These are phyloP conservation scores for Suillus discolor DNA, from an alignment of 768 basidiomycete genomes.

Conservation along the genomic window DNA sequence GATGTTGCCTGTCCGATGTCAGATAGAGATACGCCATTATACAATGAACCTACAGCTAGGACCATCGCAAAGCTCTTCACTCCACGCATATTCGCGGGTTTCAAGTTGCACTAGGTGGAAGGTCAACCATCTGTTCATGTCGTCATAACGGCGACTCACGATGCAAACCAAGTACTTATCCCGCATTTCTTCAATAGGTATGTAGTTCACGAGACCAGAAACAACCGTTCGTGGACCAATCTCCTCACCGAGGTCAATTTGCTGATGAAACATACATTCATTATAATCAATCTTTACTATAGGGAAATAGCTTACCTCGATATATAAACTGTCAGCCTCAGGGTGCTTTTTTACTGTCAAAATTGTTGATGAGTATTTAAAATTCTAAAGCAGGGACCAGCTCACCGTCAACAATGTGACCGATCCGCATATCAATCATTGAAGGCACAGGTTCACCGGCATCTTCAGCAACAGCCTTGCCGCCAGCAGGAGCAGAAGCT, in stretches of 20 bases:
- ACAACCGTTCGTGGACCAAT: constrained; percentile 95
- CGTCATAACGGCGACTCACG: constrained; percentile 43
- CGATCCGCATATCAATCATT: constrained; percentile 97
- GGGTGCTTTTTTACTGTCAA: constrained; percentile 88
- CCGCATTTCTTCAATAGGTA: constrained; percentile 92
- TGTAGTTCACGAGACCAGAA: constrained; percentile 95
- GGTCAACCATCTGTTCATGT: constrained; percentile 1
- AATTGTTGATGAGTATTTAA: background rate
- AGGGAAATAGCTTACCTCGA: constrained; percentile 61
- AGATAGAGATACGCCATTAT: background rate
- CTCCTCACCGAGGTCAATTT: constrained; percentile 96
- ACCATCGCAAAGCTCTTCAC: constrained; percentile 99
- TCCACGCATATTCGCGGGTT: constrained; percentile 96
- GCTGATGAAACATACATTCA: constrained; percentile 43
- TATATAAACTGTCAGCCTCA: constrained; percentile 96
- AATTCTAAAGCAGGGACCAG: constrained; percentile 7
- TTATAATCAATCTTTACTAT: constrained; percentile 1
- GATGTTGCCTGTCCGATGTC: constrained; percentile 68
- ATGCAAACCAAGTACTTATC: constrained; percentile 83
- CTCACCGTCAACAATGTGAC: constrained; percentile 88
- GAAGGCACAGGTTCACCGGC: constrained; percentile 86
- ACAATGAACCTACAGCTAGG: constrained; percentile 60
- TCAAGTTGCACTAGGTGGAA: constrained; percentile 76
- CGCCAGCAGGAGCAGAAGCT: constrained; percentile 30
- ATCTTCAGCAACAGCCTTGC: constrained; percentile 52